Evolutionary conservation across 208 protist genomes (phyloP), one percentile per base, ranked within the genome.

Genomic region (Endotrypanum monterogeii): DNA sequence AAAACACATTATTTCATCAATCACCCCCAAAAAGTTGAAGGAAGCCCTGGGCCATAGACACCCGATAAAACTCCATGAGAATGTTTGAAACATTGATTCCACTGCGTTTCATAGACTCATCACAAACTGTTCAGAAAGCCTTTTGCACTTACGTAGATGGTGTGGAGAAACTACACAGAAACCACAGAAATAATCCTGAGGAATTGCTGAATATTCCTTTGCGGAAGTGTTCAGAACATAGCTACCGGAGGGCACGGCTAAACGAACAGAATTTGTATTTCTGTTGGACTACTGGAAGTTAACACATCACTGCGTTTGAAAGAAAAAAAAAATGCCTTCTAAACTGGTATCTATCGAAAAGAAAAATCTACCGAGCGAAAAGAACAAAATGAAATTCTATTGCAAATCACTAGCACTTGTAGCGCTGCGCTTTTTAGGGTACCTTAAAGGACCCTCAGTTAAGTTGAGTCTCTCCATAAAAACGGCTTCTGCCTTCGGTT

Each of bases 401-500:
- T 73, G 55, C 14, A 16, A 55, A 23, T 79, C 68, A 30, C 48
- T 55, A 8, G 67, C 48, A 32, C 70, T 88, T 50, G 68, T 41
- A 60, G 60, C 30, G 23, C 44, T 71, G 9, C 88, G 72, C 72
- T 96, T 96, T 62, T 90, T 94, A 0, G 91, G 91, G 76, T 93
- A 89, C 14, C 91, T 87, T 35, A 96, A 75, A 58, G 89, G 91
- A 5, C 91, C 91, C 76, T 96, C 91, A 0, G 83, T 85, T 6
- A 94, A 68, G 58, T 94, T 96, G 3, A 94, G 79, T 23, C 85
- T 77, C 51, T 96, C 89, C 70, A 85, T 83, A 76, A 94, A 92
- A 37, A 91, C 73, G 35, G 76, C 80, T 46, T 93, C 87, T 0
- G 84, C 84, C 66, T 90, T 86, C 44, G 82, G 86, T 54, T 79